Conservation (phyloP, 371 early-diverging fungal species). For the Mucor mucedo region DNA sequence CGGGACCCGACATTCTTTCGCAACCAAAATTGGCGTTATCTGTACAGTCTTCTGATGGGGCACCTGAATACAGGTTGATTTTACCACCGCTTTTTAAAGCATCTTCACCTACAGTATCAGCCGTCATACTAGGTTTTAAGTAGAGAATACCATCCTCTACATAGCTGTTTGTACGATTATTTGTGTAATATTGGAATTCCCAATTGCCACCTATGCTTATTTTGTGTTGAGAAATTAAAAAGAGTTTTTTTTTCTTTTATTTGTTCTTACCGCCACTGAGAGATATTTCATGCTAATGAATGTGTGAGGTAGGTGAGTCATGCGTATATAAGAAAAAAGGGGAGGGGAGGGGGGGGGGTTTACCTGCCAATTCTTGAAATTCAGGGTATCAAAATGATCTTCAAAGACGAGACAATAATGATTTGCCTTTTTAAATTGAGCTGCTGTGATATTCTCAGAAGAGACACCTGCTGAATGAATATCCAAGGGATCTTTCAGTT, state of each 20-base stretch:
- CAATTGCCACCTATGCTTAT: conserved; percentile 46
- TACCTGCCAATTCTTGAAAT: conserved; percentile 64
- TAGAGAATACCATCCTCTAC: conserved; percentile 69
- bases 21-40: conserved; percentile 53
- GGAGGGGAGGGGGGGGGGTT: background rate
- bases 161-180: conserved; percentile 69
- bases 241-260: too few relatives aligned
- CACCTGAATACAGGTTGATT: conserved; percentile 43
- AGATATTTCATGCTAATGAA: conserved; percentile 56
- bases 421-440: background rate
- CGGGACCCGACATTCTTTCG: conserved; percentile 50
- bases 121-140: conserved; percentile 68
- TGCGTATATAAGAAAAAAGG: too few relatives aligned
- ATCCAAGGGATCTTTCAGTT: background rate
- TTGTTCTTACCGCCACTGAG: conserved; percentile 51
- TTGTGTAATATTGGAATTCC: conserved; percentile 65
- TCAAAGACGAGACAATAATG: conserved; percentile 58
- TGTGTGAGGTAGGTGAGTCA: too few relatives aligned
- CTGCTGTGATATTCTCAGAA: background rate
- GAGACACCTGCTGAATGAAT: background rate
- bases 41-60: conserved; percentile 43
- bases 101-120: conserved; percentile 38
- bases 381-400: conserved; percentile 67
- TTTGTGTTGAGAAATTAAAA: background rate
- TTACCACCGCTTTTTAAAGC: conserved; percentile 41